A percentile compares a stretch with the other conserved stretches of the same genome.
These are phyloP conservation scores for Populus tremula DNA, from an alignment of 345 rosid species.

Conservation along the genomic window DNA sequence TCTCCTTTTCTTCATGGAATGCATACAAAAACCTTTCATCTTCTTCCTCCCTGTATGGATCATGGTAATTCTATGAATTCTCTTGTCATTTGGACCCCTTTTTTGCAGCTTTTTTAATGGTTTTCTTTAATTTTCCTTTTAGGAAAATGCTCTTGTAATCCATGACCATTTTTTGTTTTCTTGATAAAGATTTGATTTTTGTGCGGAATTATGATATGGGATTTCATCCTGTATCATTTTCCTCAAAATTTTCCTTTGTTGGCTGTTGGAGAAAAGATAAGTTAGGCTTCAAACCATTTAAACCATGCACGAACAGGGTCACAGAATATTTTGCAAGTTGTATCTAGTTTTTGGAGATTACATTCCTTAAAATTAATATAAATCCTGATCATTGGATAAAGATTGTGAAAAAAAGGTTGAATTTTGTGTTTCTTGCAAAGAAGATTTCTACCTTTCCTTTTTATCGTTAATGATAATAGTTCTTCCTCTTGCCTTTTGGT, in stretches of 20 bases:
- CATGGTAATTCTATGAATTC: conserved; percentile 22
- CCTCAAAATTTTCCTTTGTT: not conserved
- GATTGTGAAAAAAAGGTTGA: conserved; percentile 1
- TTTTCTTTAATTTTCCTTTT: not conserved
- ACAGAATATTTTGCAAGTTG: not conserved
- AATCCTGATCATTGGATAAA: conserved; percentile 12
- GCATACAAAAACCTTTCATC: not conserved
- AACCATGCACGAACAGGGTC: conserved; percentile 20
- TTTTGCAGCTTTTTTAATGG: not conserved
- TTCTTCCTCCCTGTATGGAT: not conserved
- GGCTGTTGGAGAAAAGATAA: not conserved
- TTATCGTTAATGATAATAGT: conserved; percentile 39
- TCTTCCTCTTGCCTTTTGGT: conserved; percentile 33
- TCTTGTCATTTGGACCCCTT: not conserved
- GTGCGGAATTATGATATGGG: conserved; percentile 17
- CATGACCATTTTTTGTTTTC: not conserved
- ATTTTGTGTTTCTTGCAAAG: conserved; percentile 11
- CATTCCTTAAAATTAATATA: not conserved
- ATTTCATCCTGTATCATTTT: not conserved
- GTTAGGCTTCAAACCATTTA: not conserved
- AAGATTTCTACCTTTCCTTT: conserved; percentile 31
- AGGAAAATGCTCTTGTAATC: not conserved
- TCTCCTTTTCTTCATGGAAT: not conserved
- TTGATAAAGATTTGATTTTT: not conserved
- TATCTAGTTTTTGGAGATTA: not conserved